Base-by-base conservation (phyloP, 106 monocot genomes). In the Dendrobium officinale region DNA sequence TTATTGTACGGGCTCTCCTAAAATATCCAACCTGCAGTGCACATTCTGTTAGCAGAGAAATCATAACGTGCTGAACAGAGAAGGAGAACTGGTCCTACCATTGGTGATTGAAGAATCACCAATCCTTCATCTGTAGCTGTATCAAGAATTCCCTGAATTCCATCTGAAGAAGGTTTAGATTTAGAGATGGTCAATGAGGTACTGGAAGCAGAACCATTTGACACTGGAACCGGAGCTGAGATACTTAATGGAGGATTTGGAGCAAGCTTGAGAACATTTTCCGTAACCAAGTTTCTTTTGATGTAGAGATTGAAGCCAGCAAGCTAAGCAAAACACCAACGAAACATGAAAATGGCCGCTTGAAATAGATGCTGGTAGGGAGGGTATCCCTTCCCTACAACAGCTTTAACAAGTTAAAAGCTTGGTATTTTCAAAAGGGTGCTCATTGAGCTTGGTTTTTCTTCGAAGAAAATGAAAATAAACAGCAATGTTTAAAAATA, bases 21-120 rank as follows among this genome's bases (percentile, higher is more conserved):
- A 91, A 91, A 37, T 89, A 67, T 72, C 93, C 93, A 80, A 93
- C 93, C 93, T 93, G 87, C 80, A 85, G 15, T 24, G 75, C 9
- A 82, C 73, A 77, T 48, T 77, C 13, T n/a, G 43, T 82, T 20
- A 81, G 49, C 55, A n/a, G 26, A 79, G 51, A 73, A 42, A 67
- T 29, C 20, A 42, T 19, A 16, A 5, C 19, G 17, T 18, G 16
- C 9, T 41, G 42, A 42, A 22, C n/a, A 20, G 40, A 41, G 20
- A 37, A 74, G 29, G 33, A 45, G 15, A 64, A 18, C 31, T 18
- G 66, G 20, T 22, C n/a, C 19, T 29, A 92, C 92, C 86, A 86
- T 92, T 58, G 90, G 92, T 45, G 92, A 92, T 78, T 84, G 86
- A 80, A 92, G 90, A 75, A 91, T 87, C 4, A 84, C 84, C 54